Conservation (phyloP, 441 rosid species). For the Populus trichocarpa region DNA sequence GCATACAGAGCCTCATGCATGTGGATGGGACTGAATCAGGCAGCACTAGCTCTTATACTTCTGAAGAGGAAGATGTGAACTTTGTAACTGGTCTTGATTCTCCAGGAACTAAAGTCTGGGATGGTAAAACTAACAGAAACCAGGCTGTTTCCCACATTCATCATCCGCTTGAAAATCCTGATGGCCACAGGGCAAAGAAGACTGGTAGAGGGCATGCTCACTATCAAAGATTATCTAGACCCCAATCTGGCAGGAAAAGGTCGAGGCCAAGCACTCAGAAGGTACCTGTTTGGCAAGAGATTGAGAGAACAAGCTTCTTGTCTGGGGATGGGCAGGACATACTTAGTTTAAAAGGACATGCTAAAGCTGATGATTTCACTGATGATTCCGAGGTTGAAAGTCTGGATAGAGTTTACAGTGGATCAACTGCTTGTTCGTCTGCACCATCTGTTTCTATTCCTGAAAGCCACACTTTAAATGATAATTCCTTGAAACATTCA, state of each 20-base stretch:
- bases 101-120: slow-evolving; percentile 99
- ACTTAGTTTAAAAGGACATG: slow-evolving; percentile 41
- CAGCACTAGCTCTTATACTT: slow-evolving; percentile 63
- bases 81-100: slow-evolving; percentile 76
- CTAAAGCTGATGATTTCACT: slow-evolving; percentile 56
- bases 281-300: slow-evolving; percentile 66
- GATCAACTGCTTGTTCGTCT: slow-evolving; percentile 74
- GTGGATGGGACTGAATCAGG: slow-evolving; percentile 46
- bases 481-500: slow-evolving; percentile 48
- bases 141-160: slow-evolving; percentile 69
- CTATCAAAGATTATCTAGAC: slow-evolving; percentile 40
- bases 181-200: slow-evolving; percentile 41
- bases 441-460: slow-evolving; percentile 39
- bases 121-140: slow-evolving; percentile 85
- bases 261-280: slow-evolving; percentile 49
- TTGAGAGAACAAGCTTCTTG: slow-evolving; percentile 77
- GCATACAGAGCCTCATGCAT: slow-evolving; percentile 32
- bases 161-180: slow-evolving; percentile 95
- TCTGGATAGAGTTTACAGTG: slow-evolving; percentile 62
- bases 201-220: slow-evolving; percentile 49
- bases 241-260: slow-evolving; percentile 67
- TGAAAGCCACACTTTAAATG: slow-evolving; percentile 38
- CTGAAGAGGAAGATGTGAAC: slow-evolving; percentile 82
- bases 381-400: slow-evolving; percentile 71
- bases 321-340: slow-evolving; percentile 87